Evolutionary conservation across 108 stramenopile genomes (phyloP), one percentile per base, ranked within the genome.

Genomic region (Skeletonema potamos): DNA sequence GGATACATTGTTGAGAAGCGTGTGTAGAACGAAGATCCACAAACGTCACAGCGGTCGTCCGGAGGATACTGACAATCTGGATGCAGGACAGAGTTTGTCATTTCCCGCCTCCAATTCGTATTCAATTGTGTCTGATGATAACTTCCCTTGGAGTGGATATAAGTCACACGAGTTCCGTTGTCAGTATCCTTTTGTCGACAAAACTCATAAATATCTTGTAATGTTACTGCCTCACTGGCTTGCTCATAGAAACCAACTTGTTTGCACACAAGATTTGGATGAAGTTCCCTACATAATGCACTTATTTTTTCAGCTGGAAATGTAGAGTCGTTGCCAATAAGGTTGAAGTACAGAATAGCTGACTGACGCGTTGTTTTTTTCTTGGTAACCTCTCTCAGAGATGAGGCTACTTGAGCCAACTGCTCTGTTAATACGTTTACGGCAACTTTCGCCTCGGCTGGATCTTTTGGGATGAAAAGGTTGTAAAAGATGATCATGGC

Each of bases 1-100:
- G 84, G 81, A 70, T 66, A 85, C 58, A 85, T 82, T 18, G 74
- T 72, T 27, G 80, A 59, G 60, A 82, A 85, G 48, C 81, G 56
- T 2, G 84, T 73, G 57, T 77, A 75, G 69, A 85, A 85, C 10
- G 56, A 37, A 4, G 76, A 55, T 5, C 84, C 84, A 43, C 84
- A 85, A 15, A 77, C 77, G 33, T 82, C 72, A 58, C 84, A 85
- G 55, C 39, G 34, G 65, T 79, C 67, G 51, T 79, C 51, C 43
- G 79, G 79, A 36, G 79, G 79, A 27, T 54, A 63, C 36, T 73
- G 37, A 64, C 79, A 79, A 43, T 72, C 58, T 10, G 60, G 79
- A 48, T 79, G 79, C 4, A 79, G 48, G 5, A 79, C 79, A 39
- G 72, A 41, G 44, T 68, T 64, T 13, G 79, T 79, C 55, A 79